Conservation (phyloP, 2,329 filamentous ascomycete genomes). For the Lachnellula subtilissima region DNA sequence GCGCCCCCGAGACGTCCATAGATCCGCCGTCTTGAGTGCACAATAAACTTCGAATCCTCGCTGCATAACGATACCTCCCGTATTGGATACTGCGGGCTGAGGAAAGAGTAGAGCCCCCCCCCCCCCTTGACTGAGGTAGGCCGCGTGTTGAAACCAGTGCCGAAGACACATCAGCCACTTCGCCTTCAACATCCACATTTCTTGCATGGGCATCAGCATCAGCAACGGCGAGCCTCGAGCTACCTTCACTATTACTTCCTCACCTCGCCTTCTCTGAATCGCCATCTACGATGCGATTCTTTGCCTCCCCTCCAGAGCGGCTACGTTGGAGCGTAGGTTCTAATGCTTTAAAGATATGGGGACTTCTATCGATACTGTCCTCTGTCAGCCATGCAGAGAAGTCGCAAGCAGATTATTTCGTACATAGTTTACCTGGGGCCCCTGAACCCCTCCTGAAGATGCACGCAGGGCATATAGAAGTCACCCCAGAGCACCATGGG, state of each 20-base stretch:
- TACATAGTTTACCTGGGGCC: conserved; percentile 77
- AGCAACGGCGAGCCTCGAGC: conserved; percentile 12
- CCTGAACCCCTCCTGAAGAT: conserved; percentile 83
- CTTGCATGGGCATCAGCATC: conserved; percentile 4
- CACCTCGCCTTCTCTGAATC: conserved; percentile 11
- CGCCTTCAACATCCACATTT: neutral
- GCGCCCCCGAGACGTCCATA: neutral
- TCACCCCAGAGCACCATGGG: conserved; percentile 77
- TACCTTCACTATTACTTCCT: neutral
- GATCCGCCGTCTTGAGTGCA: neutral
- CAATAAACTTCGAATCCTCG: neutral
- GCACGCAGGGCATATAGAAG: conserved; percentile 96
- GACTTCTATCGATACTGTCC: conserved; percentile 39
- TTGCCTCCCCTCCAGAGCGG: conserved; percentile 10
- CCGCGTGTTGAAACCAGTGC: neutral
- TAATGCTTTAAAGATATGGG: conserved; percentile 23
- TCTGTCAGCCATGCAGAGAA: conserved; percentile 43
- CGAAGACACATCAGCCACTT: neutral
- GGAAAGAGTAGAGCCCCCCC: neutral
- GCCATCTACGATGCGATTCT: conserved; percentile 27
- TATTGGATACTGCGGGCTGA: neutral
- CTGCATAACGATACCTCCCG: neutral
- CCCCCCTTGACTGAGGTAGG: neutral
- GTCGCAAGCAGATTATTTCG: conserved; percentile 81
- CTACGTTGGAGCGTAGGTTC: conserved; percentile 9